phyloP scores from a whole-genome alignment of 768 basidiomycete genomes.

The Glaciozyma antarctica region DNA sequence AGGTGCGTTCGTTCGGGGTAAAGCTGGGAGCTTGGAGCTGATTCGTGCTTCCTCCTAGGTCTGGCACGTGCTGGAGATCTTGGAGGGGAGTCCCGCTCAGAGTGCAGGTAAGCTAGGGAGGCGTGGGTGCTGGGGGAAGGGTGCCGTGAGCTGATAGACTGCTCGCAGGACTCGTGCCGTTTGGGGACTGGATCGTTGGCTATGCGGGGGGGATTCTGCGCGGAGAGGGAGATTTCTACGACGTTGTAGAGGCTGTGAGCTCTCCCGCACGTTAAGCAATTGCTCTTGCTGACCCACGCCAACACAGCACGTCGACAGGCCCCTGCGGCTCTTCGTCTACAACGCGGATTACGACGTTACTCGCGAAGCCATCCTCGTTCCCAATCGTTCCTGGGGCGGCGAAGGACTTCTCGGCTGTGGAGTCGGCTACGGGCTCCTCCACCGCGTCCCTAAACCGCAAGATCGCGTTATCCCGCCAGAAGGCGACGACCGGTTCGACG shows the following conservation, averaged over 20 bases:
- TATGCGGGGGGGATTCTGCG: conserved; percentile 90
- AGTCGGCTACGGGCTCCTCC: conserved; percentile 79
- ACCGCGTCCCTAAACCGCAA: conserved; percentile 77
- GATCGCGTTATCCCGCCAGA: conserved; percentile 44
- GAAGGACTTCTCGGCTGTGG: conserved; percentile 91
- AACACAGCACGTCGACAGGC: conserved; percentile 82
- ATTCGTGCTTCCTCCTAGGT: conserved; percentile 48
- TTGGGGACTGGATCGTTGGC: conserved; percentile 66
- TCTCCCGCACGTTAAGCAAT: conserved; percentile 1
- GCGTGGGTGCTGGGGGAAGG: neutral
- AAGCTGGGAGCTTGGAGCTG: neutral
- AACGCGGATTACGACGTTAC: conserved; percentile 92
- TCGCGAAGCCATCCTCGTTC: conserved; percentile 46
- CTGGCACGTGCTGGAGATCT: conserved; percentile 95
- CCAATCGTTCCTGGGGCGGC: conserved; percentile 95
- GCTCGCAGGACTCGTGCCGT: conserved; percentile 72
- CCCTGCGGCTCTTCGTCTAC: conserved; percentile 88
- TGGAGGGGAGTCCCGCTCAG: conserved; percentile 93
- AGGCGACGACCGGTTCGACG: conserved; percentile 39
- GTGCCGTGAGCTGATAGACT: neutral
- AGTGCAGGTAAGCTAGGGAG: conserved; percentile 48
- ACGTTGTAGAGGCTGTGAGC: conserved; percentile 79
- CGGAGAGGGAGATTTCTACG: conserved; percentile 92
- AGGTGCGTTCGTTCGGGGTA: conserved; percentile 8
- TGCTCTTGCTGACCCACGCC: conserved; percentile 9